Evolutionary conservation across 2,329 filamentous ascomycete species (phyloP).

Genomic region (Xylariales sp.): DNA sequence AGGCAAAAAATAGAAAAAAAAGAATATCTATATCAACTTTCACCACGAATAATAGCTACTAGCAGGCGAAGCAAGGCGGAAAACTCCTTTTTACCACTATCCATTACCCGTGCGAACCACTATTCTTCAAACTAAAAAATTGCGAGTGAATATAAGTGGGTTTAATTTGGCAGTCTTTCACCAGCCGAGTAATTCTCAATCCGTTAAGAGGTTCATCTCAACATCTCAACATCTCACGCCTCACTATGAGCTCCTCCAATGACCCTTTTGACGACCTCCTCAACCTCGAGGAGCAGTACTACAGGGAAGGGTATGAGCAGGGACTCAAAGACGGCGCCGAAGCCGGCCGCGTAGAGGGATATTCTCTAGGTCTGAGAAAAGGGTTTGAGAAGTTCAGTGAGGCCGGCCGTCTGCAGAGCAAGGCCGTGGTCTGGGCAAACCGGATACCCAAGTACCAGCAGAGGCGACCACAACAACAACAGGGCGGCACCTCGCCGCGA

Average conservation of each 20-base stretch:
- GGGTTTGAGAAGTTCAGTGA: slow-evolving; percentile 93
- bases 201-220: slow-evolving; percentile 61
- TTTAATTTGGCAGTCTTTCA: not conserved
- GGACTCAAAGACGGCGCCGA: slow-evolving; percentile 80
- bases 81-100: not conserved
- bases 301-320: slow-evolving; percentile 81
- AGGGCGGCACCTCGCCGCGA: not conserved
- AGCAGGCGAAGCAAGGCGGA: not conserved
- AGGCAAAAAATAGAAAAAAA: not conserved
- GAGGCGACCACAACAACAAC: slow-evolving; percentile 8
- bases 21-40: not conserved
- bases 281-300: slow-evolving; percentile 76
- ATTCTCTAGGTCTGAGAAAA: slow-evolving; percentile 89
- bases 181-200: not conserved
- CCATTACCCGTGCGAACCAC: not conserved
- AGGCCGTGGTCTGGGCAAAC: slow-evolving; percentile 85
- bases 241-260: slow-evolving; percentile 47
- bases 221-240: not conserved
- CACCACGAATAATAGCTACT: not conserved
- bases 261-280: slow-evolving; percentile 69
- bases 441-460: slow-evolving; percentile 61
- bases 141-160: not conserved
- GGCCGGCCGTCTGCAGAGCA: slow-evolving; percentile 81
- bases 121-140: not conserved
- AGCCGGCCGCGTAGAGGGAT: slow-evolving; percentile 87